Base-by-base conservation (phyloP, 2,329 filamentous ascomycete species). In the Chaetomium strumarium region DNA sequence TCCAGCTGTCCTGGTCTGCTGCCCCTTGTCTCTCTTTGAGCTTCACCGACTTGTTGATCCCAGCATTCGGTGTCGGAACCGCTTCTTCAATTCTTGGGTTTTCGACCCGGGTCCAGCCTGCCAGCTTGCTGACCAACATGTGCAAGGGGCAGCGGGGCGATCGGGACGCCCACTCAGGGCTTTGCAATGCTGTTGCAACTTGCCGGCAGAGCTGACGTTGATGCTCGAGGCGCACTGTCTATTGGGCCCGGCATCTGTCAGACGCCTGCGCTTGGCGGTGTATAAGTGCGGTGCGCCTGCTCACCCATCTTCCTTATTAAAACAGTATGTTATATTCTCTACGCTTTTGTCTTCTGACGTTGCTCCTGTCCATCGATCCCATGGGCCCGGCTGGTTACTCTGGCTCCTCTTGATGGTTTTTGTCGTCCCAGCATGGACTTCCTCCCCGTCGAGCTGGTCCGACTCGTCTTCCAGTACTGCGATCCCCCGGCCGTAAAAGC, bases 391-490 rank as follows among this genome's bases (percentile, higher is more conserved):
- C 47, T 46, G 39, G 41, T 38, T 29, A 17, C 49, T 53, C 43
- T 51, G 40, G 46, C 49, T 46, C 34, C 48, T 31, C n/a, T 38
- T 37, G 46, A 47, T 52, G 52, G 39, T 53, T 36, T 34, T 44
- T 37, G 39, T 54, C 30, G 52, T 54, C 24, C 52, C 60, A 62
- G 52, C 29, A 69, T 69, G 67, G 64, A 64, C 47, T 52, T 43
- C 30, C 60, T 64, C 33, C 63, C 62, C 24, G 60, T 63, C 52
- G 62, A 64, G 61, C 58, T 64, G 43, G 50, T 64, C 43, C 62
- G 68, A 61, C 66, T 72, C 62, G 69, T 78, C 55, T 75, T 72
- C 54, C 63, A 63, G 47, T 66, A 68, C 56, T 73, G 74, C 58
- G 67, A 72, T 52, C 55, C 62, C 5, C 52, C 64, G 16, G 67